Base-by-base conservation (phyloP, 2,329 filamentous ascomycete species). In the Trichoderma lentiforme region DNA sequence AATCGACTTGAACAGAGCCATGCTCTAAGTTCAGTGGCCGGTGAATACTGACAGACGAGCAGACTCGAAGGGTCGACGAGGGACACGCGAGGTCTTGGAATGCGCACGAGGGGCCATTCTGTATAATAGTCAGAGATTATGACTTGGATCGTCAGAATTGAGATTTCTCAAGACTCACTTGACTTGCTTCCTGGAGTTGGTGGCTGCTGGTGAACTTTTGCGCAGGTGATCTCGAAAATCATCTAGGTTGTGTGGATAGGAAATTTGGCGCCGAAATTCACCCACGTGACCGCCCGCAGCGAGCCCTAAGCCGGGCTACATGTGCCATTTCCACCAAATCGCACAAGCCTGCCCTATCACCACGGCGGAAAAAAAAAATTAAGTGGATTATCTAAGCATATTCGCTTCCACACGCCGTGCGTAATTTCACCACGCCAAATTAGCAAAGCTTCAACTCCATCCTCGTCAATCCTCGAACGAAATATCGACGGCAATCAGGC, bases 61-160 rank as follows among this genome's bases (percentile, higher is more conserved):
- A 87, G 95, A 95, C 93, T 98, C 96, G 91, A 97, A 98, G 84
- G 96, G 95, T 88, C 95, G 93, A 87, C 92, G 90, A 83, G 95
- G 95, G 89, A 97, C 94, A 92, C 97, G 97, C 86, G 97, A 97
- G 90, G 96, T 99, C 94, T 99, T 99, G 85, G 93, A 97, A 89
- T 98, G 97, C 81, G 92, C 92, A 84, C 82, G 82, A 73, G 82
- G 82, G 80, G 82, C 79, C 82, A 83, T 83, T 75, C 81, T 83
- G 74, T 72, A 72, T 70, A 70, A 70, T 61, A 76, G 76, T 81
- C 78, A 80, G 76, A 78, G 72, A 71, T 66, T 74, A 72, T 53
- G 73, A 63, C 63, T 71, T 68, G 51, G 56, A n/a, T 30, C 24
- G 66, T 58, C 62, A 66, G 68, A 72, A 70, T 57, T 56, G 51